Evolutionary conservation across 75 land plant species (phyloP), one percentile per base, ranked within the genome.

Genomic region (Ceratopteris richardii): DNA sequence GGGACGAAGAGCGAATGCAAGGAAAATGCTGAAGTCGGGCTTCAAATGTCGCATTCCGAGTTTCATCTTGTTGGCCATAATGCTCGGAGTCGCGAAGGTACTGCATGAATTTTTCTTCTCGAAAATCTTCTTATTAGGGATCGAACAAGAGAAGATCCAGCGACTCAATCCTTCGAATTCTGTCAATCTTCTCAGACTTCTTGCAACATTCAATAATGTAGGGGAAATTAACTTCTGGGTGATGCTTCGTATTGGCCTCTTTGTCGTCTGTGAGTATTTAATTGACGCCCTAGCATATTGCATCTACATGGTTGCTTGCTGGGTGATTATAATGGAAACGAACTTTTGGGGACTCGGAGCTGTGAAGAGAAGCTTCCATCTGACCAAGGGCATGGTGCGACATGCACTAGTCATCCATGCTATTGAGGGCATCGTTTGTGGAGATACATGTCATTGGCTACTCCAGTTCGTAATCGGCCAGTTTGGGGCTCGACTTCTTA

Each of bases 261-360:
- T 90, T 60, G 26, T 83, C 44, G 47, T 69, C 37, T 44, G 60
- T 9, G 85, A 82, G 73, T 66, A 73, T 51, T 19, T 80, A 44
- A 2, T 68, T 47, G 96, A 90, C 54, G 61, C 56, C 18, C 4
- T 77, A 1, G 70, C 81, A 30, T 63, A 76, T 0, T 59, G 81
- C 50, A 21, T 78, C 9, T 83, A 82, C 31, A 62, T 78, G 14
- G 55, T 90, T 41, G 81, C 69, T 47, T 79, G 87, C 54, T 90
- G 96, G 90, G 76, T 83, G 51, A 70, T 69, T 1, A 78, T 86
- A 9, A 77, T 78, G 70, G 82, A 82, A 56, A 28, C 62, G 13
- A 64, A 81, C 53, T 65, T 73, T 61, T 57, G 65, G 44, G 86
- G 83, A 11, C 54, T 60, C 51, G 82, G 80, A 43, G 82, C 79